phyloP scores from a whole-genome alignment of 2,329 filamentous ascomycete species.

The Hymenoscyphus scutula region DNA sequence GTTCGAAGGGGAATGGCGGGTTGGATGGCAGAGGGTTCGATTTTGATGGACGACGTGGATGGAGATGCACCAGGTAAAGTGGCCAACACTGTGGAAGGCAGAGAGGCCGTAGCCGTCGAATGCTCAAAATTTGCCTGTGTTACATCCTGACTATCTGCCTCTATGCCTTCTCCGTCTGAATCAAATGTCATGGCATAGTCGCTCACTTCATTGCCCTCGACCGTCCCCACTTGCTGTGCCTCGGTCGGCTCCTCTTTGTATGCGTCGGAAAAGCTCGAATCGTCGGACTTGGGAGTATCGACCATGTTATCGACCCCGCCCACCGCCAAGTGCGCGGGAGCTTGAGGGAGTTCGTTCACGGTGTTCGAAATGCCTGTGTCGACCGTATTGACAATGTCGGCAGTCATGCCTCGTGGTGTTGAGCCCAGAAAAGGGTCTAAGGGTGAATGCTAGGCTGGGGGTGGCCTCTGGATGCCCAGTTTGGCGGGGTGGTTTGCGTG shows the following conservation, averaged over 20 bases:
- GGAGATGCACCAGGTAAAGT: constrained; percentile 18
- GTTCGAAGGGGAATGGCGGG: constrained; percentile 16
- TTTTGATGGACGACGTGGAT: constrained; percentile 19
- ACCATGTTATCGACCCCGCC: neutral
- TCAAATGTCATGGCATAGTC: constrained; percentile 40
- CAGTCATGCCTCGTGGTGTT: constrained; percentile 1
- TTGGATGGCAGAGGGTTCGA: constrained; percentile 22
- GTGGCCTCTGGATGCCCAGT: neutral
- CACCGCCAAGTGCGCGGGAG: neutral
- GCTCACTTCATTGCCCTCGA: constrained; percentile 29
- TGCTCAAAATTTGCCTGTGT: constrained; percentile 33
- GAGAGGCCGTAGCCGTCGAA: constrained; percentile 24
- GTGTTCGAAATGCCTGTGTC: neutral
- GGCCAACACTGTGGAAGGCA: constrained; percentile 28
- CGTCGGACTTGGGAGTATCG: constrained; percentile 23
- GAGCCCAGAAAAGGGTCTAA: too few relatives aligned
- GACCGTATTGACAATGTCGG: neutral
- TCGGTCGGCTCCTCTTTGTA: constrained; percentile 34
- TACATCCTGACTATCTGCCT: constrained; percentile 36
- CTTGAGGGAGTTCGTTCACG: neutral
- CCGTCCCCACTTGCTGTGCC: constrained; percentile 15
- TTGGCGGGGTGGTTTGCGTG: neutral
- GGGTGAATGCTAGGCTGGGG: neutral
- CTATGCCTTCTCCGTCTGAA: constrained; percentile 33
- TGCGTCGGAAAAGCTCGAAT: constrained; percentile 37